Base-by-base conservation (phyloP, 2,329 filamentous ascomycete genomes). In the Hymenoscyphus salicellus region DNA sequence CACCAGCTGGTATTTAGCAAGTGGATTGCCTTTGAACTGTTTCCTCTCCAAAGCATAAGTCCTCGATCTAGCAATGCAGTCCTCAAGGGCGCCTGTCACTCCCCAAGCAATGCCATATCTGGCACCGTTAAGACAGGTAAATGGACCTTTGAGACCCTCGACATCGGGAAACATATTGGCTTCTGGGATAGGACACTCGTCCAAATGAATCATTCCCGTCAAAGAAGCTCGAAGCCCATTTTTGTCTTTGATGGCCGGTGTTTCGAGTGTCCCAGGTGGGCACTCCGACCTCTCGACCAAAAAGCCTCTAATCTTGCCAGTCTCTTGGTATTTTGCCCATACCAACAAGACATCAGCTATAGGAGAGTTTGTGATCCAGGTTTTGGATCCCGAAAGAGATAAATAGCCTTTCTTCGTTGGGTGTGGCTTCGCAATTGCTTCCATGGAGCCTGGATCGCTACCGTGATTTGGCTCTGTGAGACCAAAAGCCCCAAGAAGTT, bases 121-220 rank as follows among this genome's bases (percentile, higher is more conserved):
- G 10, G 95, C 95, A 74, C 89, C 94, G 80, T 98, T 99, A 68
- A 99, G 84, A 76, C 95, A 99, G 68, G 90, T 89, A 76, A 99
- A 99, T 2, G 95, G 95, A 0, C 95, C 95, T 66, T 81, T 85
- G 36, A 99, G 82, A 5, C 95, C 95, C 76, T 97, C 91, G 5
- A 97, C 85, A 1, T 91, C 86, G 0, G 93, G 93, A 73, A 99
- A 93, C 93, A 99, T 96, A 80, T 97, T 97, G 72, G 87, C 91
- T 70, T 89, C 87, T 0, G 93, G 89, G 0, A 99, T 92, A 0
- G 95, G 94, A 70, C 91, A 93, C 68, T 90, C 88, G 69, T 97
- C 94, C 75, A 99, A 84, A 72, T 97, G 93, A 70, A 99, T 97
- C 95, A 98, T 98, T 64, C 95, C 95, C 0, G 95, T 99, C 68